These are phyloP conservation scores for Solioccasus polychromus DNA, from an alignment of 768 basidiomycete genomes.

Conservation along the genomic window DNA sequence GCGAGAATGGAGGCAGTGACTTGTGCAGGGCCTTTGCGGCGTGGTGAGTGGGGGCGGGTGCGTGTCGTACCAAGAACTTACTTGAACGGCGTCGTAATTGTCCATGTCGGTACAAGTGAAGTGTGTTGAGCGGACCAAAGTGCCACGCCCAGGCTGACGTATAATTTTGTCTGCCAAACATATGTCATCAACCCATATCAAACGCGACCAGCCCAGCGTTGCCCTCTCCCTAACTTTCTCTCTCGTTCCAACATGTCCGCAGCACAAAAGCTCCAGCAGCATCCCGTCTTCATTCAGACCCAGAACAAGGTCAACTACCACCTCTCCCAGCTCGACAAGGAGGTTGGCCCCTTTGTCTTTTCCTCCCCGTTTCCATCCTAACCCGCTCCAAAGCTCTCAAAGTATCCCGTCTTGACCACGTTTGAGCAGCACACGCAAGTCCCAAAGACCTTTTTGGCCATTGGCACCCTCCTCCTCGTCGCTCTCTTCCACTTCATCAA, in stretches of 20 bases:
- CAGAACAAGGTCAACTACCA: constrained; percentile 82
- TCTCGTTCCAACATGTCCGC: constrained; percentile 61
- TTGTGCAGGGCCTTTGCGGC: constrained; percentile 55
- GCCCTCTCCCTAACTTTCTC: constrained; percentile 17
- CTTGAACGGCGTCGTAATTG: constrained; percentile 55
- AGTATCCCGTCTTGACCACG: constrained; percentile 81
- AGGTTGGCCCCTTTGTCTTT: constrained; percentile 51
- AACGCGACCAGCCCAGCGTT: constrained; percentile 20
- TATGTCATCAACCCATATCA: constrained; percentile 57
- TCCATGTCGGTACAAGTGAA: constrained; percentile 41
- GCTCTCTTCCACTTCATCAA: constrained; percentile 81
- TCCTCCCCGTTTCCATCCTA: not conserved
- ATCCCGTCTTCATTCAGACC: constrained; percentile 82
- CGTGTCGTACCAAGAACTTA: constrained; percentile 31
- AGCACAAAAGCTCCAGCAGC: constrained; percentile 79
- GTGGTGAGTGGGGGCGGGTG: constrained; percentile 6
- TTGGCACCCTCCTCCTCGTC: constrained; percentile 67
- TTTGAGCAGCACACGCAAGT: constrained; percentile 89
- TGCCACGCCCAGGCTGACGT: constrained; percentile 41
- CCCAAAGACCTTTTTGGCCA: constrained; percentile 87
- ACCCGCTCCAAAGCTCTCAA: constrained; percentile 62
- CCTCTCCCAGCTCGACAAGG: constrained; percentile 90
- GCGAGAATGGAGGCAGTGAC: constrained; percentile 66
- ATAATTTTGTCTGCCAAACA: constrained; percentile 49
- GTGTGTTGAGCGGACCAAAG: too few species aligned